A percentile compares a stretch with the other conserved stretches of the same genome.
Conservation (phyloP, 306 rosid genomes). For the Acmispon strigosus region DNA sequence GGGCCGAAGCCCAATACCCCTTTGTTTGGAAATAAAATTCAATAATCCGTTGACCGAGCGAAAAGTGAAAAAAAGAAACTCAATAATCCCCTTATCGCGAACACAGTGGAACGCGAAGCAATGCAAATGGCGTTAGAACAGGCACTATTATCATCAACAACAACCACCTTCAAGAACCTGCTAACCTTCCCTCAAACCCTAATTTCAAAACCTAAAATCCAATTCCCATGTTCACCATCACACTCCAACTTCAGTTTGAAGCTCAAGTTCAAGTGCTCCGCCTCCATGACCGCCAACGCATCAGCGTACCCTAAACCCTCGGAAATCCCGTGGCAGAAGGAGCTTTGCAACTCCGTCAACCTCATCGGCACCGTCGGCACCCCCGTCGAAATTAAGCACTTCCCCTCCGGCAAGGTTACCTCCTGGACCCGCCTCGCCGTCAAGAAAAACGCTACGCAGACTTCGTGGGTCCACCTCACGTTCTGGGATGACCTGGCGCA, state of each 20-base stretch:
- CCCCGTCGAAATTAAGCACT: constrained; percentile 66
- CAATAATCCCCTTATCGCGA: background rate
- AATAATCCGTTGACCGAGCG: too few species aligned
- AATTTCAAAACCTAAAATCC: constrained; percentile 6
- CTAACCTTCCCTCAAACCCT: constrained; percentile 17
- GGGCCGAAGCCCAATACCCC: background rate
- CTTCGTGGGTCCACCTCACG: constrained; percentile 62
- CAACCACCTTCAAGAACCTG: constrained; percentile 7
- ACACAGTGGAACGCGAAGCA: background rate
- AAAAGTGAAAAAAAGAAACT: background rate
- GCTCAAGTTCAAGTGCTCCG: constrained; percentile 26
- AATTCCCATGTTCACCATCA: background rate
- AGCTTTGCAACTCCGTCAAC: constrained; percentile 64
- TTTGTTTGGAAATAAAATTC: too few species aligned
- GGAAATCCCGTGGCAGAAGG: constrained; percentile 88
- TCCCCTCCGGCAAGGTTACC: constrained; percentile 66
- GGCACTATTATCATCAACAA: constrained; percentile 12
- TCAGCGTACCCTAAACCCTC: constrained; percentile 51
- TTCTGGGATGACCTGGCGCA: constrained; percentile 92
- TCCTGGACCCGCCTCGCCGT: constrained; percentile 87
- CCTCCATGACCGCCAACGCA: background rate
- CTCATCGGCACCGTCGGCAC: constrained; percentile 72
- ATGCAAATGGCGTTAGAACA: constrained; percentile 37
- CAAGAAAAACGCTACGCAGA: constrained; percentile 63
- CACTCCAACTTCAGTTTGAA: background rate